Evolutionary conservation across 129 eudicot species (phyloP).

Genomic region (Smallanthus sonchifolius): DNA sequence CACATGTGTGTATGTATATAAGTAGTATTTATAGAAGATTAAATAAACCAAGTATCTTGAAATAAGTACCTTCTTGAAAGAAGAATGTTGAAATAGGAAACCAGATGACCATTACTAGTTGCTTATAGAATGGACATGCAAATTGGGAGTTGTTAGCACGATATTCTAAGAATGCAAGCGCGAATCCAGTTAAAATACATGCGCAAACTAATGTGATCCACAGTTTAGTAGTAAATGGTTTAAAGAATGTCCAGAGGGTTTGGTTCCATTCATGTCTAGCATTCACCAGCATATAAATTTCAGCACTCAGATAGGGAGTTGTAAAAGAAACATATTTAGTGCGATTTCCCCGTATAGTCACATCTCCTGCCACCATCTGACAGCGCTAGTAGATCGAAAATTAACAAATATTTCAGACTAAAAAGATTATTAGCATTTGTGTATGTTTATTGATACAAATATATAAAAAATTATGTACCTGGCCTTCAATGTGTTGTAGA

Average conservation of each 20-base stretch:
- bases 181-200: slow-evolving; percentile 12
- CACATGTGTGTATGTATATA: too few species aligned
- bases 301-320: slow-evolving; percentile 24
- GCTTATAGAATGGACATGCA: slow-evolving; percentile 5
- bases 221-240: slow-evolving; percentile 18
- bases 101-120: slow-evolving; percentile 25
- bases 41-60: neutral
- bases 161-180: slow-evolving; percentile 19
- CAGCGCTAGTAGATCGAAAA: neutral
- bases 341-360: slow-evolving; percentile 8
- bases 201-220: slow-evolving; percentile 20
- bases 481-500: slow-evolving; percentile 7
- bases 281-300: slow-evolving; percentile 31
- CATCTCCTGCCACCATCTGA: slow-evolving; percentile 20
- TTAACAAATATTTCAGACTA: neutral
- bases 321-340: slow-evolving; percentile 15
- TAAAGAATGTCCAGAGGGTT: slow-evolving; percentile 20
- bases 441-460: neutral
- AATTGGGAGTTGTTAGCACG: slow-evolving; percentile 17
- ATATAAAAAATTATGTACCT: neutral
- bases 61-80: slow-evolving; percentile 25
- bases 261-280: slow-evolving; percentile 21
- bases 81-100: slow-evolving; percentile 26
- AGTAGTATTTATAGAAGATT: neutral
- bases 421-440: neutral